Base-by-base conservation (phyloP, 163 green algal species). In the Scenedesmus sp. region DNA sequence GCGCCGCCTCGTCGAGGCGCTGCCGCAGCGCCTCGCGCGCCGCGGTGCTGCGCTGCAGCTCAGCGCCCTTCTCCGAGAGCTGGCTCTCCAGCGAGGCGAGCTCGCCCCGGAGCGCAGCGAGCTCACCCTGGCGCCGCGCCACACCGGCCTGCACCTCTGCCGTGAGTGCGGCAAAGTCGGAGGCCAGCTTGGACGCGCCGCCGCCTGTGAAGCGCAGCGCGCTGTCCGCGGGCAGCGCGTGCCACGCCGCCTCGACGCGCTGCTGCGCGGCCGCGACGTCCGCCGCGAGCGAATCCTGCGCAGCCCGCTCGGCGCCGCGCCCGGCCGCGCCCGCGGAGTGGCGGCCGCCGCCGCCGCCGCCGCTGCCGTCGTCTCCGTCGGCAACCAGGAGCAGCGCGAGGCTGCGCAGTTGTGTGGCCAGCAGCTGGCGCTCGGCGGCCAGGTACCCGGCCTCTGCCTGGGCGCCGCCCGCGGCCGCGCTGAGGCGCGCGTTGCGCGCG, bases 401-500 rank as follows among this genome's bases (percentile, higher is more conserved):
- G n/a, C 31, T 28, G 17, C 54, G 62, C 53, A 77, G 54, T 53
- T 58, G 69, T 7, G 54, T 36, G n/a, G 24, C 39, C 28, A 67
- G 29, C 24, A 77, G 54, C 9, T 44, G 7, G 3, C 69, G 53
- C 69, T 77, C 69, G 17, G 69, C 69, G 4, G 65, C 1, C 53
- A 77, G 36, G 54, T 57, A 77, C 4, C 4, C 54, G 39, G n/a
- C 29, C n/a, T 77, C 69, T 24, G 54, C 69, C 31, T 58, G 22
- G 29, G 26, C 45, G 31, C 29, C 36, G 2, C 39, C 51, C 14
- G 51, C 67, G n/a, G 33, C 67, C 20, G 67, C 34, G 20, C 31
- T 39, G 3, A 76, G 31, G 67, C 67, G 29, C 10, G 33, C 14
- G 3, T 65, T 24, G n/a, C 3, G n/a, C 28, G 48, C 67, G 1